Evolutionary conservation across 176 grass and related monocot genomes (phyloP), one percentile per base, ranked within the genome.

Genomic region (Otatea glauca): DNA sequence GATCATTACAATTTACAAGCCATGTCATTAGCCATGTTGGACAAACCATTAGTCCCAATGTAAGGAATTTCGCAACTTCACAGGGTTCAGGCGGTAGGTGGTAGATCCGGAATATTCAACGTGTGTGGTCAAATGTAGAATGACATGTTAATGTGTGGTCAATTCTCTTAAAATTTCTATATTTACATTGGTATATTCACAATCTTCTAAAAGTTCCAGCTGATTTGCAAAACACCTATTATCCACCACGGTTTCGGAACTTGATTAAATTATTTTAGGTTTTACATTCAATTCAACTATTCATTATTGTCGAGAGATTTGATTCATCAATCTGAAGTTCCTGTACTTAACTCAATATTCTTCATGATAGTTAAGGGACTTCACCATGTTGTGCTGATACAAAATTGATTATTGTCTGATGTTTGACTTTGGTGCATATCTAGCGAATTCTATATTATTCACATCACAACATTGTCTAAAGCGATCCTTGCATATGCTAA

Each of bases 401-500:
- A 83, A 21, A 71, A 39, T 62, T 77, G 58, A 54, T 69, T 75
- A 35, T 53, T 34, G 11, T 8, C 4, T 1, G 9, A 16, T 78
- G 23, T 75, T 80, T 53, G 50, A 44, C 69, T 48, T 88, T 81
- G 14, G 23, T 77, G 54, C 24, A 53, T 51, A 82, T 55, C 7
- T 56, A n/a, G 43, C 37, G 18, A 70, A 37, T 53, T 62, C 2
- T 75, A 45, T 18, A 64, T 55, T 77, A 37, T 34, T 23, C 18
- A 50, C 7, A 79, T 50, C 21, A 75, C 75, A 16, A 53, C 41
- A 60, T 85, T 61, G 7, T 16, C 20, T 76, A 69, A 69, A 71
- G 25, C 9, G 35, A 70, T 20, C 6, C 35, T 62, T 50, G 5
- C 3, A 9, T 65, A 14, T 88, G 20, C n/a, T 70, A 54, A 77